Conservation (phyloP, 345 rosid species). For the Citrus sinensis region DNA sequence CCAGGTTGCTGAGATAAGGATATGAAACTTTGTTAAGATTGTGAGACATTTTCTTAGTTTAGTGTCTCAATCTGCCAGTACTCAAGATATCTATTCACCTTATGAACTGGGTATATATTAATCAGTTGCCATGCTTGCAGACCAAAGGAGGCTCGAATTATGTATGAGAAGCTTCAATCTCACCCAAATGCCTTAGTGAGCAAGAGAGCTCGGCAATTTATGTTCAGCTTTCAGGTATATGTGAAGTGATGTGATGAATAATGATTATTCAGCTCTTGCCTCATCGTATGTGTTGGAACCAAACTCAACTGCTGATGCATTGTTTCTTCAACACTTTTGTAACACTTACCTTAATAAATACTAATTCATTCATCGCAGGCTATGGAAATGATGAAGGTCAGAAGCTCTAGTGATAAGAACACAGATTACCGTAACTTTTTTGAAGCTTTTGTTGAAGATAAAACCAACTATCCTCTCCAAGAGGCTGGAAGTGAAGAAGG, state of each 20-base stretch:
- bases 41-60: background rate
- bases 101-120: background rate
- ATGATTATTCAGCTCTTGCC: background rate
- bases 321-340: background rate
- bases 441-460: slow-evolving; percentile 65
- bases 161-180: slow-evolving; percentile 90
- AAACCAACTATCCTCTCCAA: slow-evolving; percentile 23
- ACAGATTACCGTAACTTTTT: slow-evolving; percentile 66
- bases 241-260: background rate
- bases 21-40: background rate
- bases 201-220: slow-evolving; percentile 72
- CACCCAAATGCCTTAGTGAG: slow-evolving; percentile 70
- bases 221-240: slow-evolving; percentile 86
- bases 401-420: slow-evolving; percentile 39
- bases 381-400: slow-evolving; percentile 80
- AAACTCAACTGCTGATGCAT: background rate
- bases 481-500: slow-evolving; percentile 36
- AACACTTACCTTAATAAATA: background rate
- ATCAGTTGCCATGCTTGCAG: slow-evolving; percentile 36
- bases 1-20: background rate
- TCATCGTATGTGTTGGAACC: background rate
- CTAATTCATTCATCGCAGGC: slow-evolving; percentile 40
- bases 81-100: background rate
- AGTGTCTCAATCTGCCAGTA: background rate
- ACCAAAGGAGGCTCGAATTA: slow-evolving; percentile 53